Percentiles rank a stretch among this genome's conserved stretches.
These are phyloP conservation scores for Tremellales sp. DNA, from an alignment of 1,284 basidiomycete species.

Conservation along the genomic window DNA sequence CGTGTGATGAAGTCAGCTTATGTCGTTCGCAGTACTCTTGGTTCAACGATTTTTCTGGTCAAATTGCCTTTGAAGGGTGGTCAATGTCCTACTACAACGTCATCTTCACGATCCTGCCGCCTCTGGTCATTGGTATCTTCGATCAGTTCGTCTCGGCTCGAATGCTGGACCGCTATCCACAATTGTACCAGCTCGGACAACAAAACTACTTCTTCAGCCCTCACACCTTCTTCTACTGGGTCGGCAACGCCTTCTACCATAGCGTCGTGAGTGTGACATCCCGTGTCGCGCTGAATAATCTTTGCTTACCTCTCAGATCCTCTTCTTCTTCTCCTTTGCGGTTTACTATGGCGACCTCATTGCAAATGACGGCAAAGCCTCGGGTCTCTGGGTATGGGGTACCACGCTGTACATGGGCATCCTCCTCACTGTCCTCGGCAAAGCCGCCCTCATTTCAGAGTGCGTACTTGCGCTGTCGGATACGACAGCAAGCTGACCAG, in stretches of 20 bases:
- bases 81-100: constrained; percentile 92
- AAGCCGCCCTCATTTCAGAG: constrained; percentile 97
- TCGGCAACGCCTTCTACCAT: constrained; percentile 89
- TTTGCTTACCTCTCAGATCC: constrained; percentile 56
- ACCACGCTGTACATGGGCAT: constrained; percentile 90
- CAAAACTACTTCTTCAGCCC: constrained; percentile 87
- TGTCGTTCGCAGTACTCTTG: constrained; percentile 95
- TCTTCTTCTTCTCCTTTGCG: constrained; percentile 83
- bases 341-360: constrained; percentile 90
- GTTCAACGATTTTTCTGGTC: constrained; percentile 97
- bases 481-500: neutral
- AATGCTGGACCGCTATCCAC: constrained; percentile 94
- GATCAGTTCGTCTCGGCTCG: constrained; percentile 97
- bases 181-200: constrained; percentile 90
- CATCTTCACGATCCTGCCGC: constrained; percentile 89
- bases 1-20: no score
- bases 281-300: neutral
- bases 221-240: constrained; percentile 92
- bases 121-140: constrained; percentile 94
- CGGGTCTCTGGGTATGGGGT: constrained; percentile 98
- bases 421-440: constrained; percentile 90
- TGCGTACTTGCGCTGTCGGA: constrained; percentile 51
- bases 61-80: constrained; percentile 98
- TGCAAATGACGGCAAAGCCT: constrained; percentile 70
- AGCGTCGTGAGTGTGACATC: constrained; percentile 63